Evolutionary conservation across 73 alveolate species (phyloP).

Genomic region (Breviolum minutum): DNA sequence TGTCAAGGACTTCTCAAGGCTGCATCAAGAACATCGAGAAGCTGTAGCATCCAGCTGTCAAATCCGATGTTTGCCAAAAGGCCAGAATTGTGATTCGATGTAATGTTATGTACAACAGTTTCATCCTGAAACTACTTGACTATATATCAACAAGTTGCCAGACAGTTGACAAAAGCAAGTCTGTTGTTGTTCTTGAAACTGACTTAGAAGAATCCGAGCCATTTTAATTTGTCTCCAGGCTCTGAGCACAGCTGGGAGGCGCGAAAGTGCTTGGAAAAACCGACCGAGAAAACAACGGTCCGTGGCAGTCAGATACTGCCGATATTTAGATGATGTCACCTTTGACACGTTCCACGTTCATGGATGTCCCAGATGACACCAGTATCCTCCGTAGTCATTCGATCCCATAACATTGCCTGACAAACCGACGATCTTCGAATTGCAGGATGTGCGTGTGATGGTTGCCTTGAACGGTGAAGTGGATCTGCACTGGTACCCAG

Average conservation of each 20-base stretch:
- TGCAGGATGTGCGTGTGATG: slow-evolving; percentile 72
- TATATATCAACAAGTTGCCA: too few relatives aligned
- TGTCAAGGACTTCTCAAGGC: slow-evolving; percentile 61
- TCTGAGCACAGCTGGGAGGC: slow-evolving; percentile 88
- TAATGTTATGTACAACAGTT: too few relatives aligned
- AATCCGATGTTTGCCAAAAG: slow-evolving; percentile 47
- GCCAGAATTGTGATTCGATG: not conserved
- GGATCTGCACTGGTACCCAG: slow-evolving; percentile 20
- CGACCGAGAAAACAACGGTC: not conserved
- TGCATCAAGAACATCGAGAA: slow-evolving; percentile 74
- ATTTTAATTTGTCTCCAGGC: not conserved
- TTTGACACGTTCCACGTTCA: not conserved
- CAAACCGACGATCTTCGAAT: not conserved
- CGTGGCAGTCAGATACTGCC: too few relatives aligned
- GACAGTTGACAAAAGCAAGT: not conserved
- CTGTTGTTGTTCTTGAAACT: not conserved
- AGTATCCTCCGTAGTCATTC: not conserved
- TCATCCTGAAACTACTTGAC: too few relatives aligned
- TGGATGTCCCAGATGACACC: not conserved
- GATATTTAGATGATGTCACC: too few relatives aligned
- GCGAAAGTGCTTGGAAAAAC: not conserved
- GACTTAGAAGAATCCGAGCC: too few relatives aligned
- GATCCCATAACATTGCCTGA: not conserved
- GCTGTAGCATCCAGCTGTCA: slow-evolving; percentile 62
- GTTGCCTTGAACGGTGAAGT: slow-evolving; percentile 77